Evolutionary conservation across 2,329 filamentous ascomycete species (phyloP), one percentile per base, ranked within the genome.

Genomic region (Ophiostoma populinum): DNA sequence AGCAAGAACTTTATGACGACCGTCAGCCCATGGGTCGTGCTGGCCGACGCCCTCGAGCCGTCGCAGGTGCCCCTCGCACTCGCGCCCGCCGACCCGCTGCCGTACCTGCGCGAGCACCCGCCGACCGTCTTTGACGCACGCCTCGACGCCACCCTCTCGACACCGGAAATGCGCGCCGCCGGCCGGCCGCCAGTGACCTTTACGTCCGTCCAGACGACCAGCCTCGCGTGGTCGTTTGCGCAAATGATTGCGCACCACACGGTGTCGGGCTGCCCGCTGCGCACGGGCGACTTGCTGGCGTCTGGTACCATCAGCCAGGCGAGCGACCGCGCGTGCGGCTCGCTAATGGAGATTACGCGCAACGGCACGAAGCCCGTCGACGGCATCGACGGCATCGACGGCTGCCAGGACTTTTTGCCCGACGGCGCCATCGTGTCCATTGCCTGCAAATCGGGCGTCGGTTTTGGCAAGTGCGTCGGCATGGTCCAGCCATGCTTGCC

Each of bases 211-310:
- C 20, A 22, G 21, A 67, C 73, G 9, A 68, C 62, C 43, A 54
- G 62, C 33, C 60, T 90, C 1, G 62, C 87, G 2, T 92, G 74
- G 65, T 86, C 80, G 0, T 90, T 83, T 57, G 67, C 78, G 1
- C 82, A 90, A 50, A 86, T 87, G 80, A 58, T 90, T 21, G 69
- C 80, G 0, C 81, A 90, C 53, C 81, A 90, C 52, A 75, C 76
- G 3, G 67, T 82, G 39, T 78, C 73, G 0, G 81, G 81, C 5
- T 90, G 82, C 52, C 73, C 75, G 7, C 65, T 90, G 55, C 66
- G 71, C 3, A 64, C 73, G 0, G 81, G 81, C 27, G 81, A 92
- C 48, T 51, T 90, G 24, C 56, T 92, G 9, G 81, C 80, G 2
- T 81, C 76, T 2, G 81, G 81, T 3, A 90, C 81, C 1, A 87